phyloP scores from a whole-genome alignment of 1,139 yeast species.

The Sugiyamaella sp. region DNA sequence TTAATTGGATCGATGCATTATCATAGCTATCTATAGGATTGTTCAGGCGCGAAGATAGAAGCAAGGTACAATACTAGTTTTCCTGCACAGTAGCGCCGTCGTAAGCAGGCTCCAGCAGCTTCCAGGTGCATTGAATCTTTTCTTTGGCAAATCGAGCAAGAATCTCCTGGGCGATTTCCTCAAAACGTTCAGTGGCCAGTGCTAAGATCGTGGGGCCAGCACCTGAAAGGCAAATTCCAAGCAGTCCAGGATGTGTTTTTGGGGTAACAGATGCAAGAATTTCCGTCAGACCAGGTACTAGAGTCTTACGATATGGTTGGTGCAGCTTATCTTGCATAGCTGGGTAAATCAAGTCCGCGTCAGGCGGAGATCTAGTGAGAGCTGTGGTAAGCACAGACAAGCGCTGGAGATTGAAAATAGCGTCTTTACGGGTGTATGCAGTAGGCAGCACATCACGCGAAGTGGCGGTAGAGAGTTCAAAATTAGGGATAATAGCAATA shows the following conservation, averaged over 20 bases:
- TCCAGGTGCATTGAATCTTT: conserved; percentile 76
- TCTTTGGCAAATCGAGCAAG: conserved; percentile 67
- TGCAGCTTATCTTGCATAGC: conserved; percentile 97
- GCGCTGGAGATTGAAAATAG: conserved; percentile 85
- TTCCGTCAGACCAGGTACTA: conserved; percentile 88
- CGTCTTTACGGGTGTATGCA: conserved; percentile 76
- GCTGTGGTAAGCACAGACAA: conserved; percentile 79
- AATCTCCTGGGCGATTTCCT: conserved; percentile 77
- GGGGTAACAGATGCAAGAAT: conserved; percentile 85
- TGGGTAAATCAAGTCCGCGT: conserved; percentile 78
- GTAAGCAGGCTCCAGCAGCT: conserved; percentile 78
- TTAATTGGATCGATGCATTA: no score
- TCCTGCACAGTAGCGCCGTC: conserved; percentile 65
- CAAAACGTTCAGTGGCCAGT: conserved; percentile 86
- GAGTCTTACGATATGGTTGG: conserved; percentile 89
- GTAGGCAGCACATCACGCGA: conserved; percentile 87
- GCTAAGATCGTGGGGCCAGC: conserved; percentile 98
- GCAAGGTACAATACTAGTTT: background rate
- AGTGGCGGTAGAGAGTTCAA: conserved; percentile 90
- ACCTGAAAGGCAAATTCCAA: conserved; percentile 94
- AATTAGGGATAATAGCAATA: conserved; percentile 87
- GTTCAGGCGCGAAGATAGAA: background rate
- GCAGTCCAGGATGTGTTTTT: conserved; percentile 73
- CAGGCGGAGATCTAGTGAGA: conserved; percentile 78
- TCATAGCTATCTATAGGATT: no score